Base-by-base conservation (phyloP, 257 asterid genomes). In the Eustoma russellianum region DNA sequence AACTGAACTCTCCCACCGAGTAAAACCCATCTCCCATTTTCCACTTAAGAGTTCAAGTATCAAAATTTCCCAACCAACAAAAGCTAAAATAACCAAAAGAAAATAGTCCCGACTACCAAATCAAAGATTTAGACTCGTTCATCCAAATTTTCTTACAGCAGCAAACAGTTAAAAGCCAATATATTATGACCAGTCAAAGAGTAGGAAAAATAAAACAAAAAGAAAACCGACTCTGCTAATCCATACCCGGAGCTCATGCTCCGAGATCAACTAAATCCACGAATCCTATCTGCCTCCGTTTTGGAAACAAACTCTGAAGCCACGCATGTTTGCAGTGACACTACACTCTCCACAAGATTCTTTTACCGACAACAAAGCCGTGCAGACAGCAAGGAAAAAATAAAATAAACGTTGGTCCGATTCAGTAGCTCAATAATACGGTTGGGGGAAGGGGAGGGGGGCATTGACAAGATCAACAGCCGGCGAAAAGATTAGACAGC, bases 1-100 rank as follows among this genome's bases (percentile, higher is more conserved):
- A 78, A 70, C 60, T 78, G 66, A 88, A 60, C 72, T 80, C 97
- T 51, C 65, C 74, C 7, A 59, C 85, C 6, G 86, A 53, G 70
- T 80, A 75, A 61, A 78, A 88, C 62, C 80, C 88, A 51, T 79
- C 83, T 77, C 89, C 95, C 95, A 82, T 88, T 64, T 61, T 59
- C 52, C 50, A 59, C 62, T 48, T 70, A 43, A 64, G n/a, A 54
- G 56, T 13, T 30, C 30, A 50, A 43, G 56, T 18, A 47, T 54
- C 12, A 59, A 24, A 6, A 11, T 33, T 13, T 41, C 50, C 57
- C 44, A 50, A 24, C 63, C 56, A 50, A 46, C 61, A 50, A 61
- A n/a, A n/a, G n/a, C n/a, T n/a, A n/a, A n/a, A n/a, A n/a, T n/a
- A n/a, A n/a, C n/a, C n/a, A n/a, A n/a, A 60, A 54, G 10, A 60